These are phyloP conservation scores for Leccinum ochraceum DNA, from an alignment of 768 basidiomycete species.

Conservation along the genomic window DNA sequence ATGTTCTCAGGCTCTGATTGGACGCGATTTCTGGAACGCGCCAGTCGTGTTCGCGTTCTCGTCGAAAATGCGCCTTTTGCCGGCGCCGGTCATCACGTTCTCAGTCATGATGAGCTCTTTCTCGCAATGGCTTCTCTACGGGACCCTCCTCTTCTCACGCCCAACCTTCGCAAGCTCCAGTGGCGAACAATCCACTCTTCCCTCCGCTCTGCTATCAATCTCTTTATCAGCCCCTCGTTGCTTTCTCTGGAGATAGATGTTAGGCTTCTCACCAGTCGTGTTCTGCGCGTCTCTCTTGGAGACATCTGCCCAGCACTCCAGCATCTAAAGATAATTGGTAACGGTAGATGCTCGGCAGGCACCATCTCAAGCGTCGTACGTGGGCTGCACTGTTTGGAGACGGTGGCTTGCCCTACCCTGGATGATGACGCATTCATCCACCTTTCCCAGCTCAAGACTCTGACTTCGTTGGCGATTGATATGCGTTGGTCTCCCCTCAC, in stretches of 20 bases:
- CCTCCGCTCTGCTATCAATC: slow-evolving; percentile 14
- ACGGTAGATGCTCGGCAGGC: slow-evolving; percentile 15
- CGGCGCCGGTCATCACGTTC: background rate
- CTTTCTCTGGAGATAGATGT: slow-evolving; percentile 26
- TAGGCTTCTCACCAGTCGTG: slow-evolving; percentile 14
- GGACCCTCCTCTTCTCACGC: slow-evolving; percentile 22
- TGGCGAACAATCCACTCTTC: slow-evolving; percentile 13
- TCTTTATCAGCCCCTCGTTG: slow-evolving; percentile 22
- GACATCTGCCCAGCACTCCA: slow-evolving; percentile 17
- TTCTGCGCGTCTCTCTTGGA: slow-evolving; percentile 15
- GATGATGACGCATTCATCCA: slow-evolving; percentile 26
- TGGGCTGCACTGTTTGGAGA: slow-evolving; percentile 15
- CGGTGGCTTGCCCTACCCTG: slow-evolving; percentile 19
- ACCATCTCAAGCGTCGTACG: slow-evolving; percentile 19
- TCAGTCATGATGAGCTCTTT: slow-evolving; percentile 10
- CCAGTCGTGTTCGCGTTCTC: slow-evolving; percentile 18
- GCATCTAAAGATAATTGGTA: slow-evolving; percentile 24
- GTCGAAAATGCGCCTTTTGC: background rate
- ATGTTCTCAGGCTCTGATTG: slow-evolving; percentile 20
- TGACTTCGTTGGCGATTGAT: slow-evolving; percentile 22
- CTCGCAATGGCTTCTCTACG: slow-evolving; percentile 19
- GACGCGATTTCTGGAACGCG: slow-evolving; percentile 21
- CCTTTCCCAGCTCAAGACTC: slow-evolving; percentile 22
- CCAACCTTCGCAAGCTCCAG: slow-evolving; percentile 22
- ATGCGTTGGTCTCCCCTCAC: slow-evolving; percentile 26